Evolutionary conservation across 805 yeast species (phyloP).

Genomic region (Blastobotrys americana): DNA sequence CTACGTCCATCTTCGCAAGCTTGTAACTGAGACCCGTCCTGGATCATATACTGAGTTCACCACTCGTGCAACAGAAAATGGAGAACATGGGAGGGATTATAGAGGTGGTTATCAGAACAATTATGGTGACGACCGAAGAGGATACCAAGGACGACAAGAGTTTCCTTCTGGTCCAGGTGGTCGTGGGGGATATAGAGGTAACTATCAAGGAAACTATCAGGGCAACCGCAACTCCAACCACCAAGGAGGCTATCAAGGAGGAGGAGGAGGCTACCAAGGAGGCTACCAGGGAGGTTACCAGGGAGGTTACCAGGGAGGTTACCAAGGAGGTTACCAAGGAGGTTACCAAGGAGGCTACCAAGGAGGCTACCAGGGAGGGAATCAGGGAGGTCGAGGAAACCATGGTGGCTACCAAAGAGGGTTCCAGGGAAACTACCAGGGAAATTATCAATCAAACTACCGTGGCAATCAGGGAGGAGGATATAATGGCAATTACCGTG

Average conservation of each 20-base stretch:
- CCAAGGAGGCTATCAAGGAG: slow-evolving; percentile 17
- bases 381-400: slow-evolving; percentile 10
- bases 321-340: slow-evolving; percentile 4
- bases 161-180: too few species aligned
- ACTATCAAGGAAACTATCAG: too few species aligned
- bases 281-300: slow-evolving; percentile 2
- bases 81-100: slow-evolving; percentile 14
- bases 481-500: too few species aligned
- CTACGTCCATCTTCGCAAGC: slow-evolving; percentile 8
- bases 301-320: slow-evolving; percentile 4
- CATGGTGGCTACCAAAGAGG: slow-evolving; percentile 14
- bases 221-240: too few species aligned
- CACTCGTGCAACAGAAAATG: not conserved
- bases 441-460: too few species aligned
- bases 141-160: slow-evolving; percentile 9
- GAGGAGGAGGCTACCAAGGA: slow-evolving; percentile 17
- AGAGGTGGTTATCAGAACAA: slow-evolving; percentile 2
- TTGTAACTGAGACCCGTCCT: slow-evolving; percentile 8
- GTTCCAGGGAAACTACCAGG: slow-evolving; percentile 15
- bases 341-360: slow-evolving; percentile 5
- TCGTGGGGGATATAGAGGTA: slow-evolving; percentile 9
- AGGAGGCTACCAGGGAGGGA: slow-evolving; percentile 5
- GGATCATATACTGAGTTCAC: slow-evolving; percentile 3
- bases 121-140: not conserved
- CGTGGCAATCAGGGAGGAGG: too few species aligned